Evolutionary conservation across 805 yeast genomes (phyloP), one percentile per base, ranked within the genome.

Genomic region (Yamadazyma takamatsuzukensis): DNA sequence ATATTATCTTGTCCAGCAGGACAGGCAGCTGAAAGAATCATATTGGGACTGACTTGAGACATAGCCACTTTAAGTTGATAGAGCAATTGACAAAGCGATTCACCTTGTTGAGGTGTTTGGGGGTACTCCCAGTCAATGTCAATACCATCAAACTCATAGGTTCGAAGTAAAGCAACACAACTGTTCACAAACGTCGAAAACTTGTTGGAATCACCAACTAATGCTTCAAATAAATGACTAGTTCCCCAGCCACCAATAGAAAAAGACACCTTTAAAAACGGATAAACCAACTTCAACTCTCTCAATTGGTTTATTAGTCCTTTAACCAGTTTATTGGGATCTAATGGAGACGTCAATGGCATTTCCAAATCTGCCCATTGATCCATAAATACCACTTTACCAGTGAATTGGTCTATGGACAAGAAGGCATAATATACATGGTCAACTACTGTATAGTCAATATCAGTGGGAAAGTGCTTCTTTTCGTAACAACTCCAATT

Each of bases 81-180:
- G 13, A 82, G 54, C 24, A 86, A 40, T 4, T 51, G 47, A 1
- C 72, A 61, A 40, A 76, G 68, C 23, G 54, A 49, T 0, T 45
- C 29, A 1, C 77, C 76, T 39, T 83, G 79, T 0, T 52, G 48
- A 3, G 51, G 47, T 25, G 54, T 64, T 6, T 56, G 51, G 0
- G 96, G 96, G 48, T 79, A 90, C 56, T 90, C 98, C 96, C 96
- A 90, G 59, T 90, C 98, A 18, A 90, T 61, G 55, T 93, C 97
- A 28, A 90, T 62, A 0, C 98, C 97, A 54, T 93, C 97, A 49
- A 93, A 79, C 0, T 83, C 80, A 50, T 75, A 73, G 27, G 67
- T 56, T 2, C 55, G 35, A 53, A 86, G 64, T 15, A 74, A 54
- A 0, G 56, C 53, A 0, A 74, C 62, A 1, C 78, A 61, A 0